phyloP scores from a whole-genome alignment of 1,284 basidiomycete genomes.

The Cryptococcus neoformans region DNA sequence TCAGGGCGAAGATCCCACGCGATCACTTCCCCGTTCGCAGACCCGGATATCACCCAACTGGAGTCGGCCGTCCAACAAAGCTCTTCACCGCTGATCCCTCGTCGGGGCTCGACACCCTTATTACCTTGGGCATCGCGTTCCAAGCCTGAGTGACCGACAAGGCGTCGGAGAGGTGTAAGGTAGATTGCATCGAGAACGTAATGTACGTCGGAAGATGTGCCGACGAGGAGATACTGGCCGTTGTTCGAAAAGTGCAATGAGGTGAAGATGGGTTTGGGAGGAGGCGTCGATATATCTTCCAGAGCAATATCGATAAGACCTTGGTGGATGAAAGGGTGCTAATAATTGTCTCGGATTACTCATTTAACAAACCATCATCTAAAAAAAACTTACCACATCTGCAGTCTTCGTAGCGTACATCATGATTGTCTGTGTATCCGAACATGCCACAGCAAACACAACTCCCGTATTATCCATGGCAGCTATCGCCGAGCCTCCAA shows the following conservation, averaged over 20 bases:
- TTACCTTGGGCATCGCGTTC: constrained; percentile 60
- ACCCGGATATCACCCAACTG: constrained; percentile 70
- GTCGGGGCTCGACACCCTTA: constrained; percentile 62
- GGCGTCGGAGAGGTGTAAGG: constrained; percentile 71
- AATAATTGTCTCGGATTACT: not conserved
- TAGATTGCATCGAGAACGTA: constrained; percentile 89
- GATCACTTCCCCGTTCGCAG: constrained; percentile 71
- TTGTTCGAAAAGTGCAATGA: constrained; percentile 86
- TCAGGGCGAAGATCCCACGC: constrained; percentile 57
- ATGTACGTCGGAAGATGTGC: constrained; percentile 88
- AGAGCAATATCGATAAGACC: constrained; percentile 77
- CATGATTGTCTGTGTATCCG: constrained; percentile 72
- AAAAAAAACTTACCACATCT: constrained; percentile 59
- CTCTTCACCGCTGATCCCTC: constrained; percentile 83
- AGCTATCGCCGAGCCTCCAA: constrained; percentile 69
- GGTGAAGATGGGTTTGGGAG: constrained; percentile 86
- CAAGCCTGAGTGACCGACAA: constrained; percentile 76
- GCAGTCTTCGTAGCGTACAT: constrained; percentile 86
- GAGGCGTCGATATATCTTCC: constrained; percentile 68
- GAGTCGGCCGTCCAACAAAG: constrained; percentile 90
- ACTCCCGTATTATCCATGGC: constrained; percentile 87
- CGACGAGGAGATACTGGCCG: constrained; percentile 85
- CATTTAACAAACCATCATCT: not conserved
- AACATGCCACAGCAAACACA: constrained; percentile 91
- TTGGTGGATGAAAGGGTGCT: constrained; percentile 75